Percentiles rank a stretch among this genome's conserved stretches.
These are phyloP conservation scores for Pythium vanterpoolii DNA, from an alignment of 352 stramenopile species.

Conservation along the genomic window DNA sequence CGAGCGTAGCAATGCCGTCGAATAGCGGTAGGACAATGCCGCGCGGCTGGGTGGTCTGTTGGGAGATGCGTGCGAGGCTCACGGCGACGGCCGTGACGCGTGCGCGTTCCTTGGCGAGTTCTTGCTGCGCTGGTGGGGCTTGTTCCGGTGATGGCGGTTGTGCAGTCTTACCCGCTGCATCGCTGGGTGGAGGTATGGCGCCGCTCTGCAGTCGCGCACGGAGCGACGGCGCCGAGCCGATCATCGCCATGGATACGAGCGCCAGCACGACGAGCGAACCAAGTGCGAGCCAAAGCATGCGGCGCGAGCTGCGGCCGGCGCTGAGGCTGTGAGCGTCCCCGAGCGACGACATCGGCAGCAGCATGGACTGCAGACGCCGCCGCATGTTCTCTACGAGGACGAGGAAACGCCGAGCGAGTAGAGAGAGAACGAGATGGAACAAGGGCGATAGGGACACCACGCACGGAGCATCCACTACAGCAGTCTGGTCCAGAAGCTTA, in stretches of 20 bases:
- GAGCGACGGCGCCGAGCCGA: neutral
- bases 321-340: neutral
- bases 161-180: neutral
- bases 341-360: neutral
- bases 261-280: slow-evolving; percentile 13
- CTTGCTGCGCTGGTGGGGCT: neutral
- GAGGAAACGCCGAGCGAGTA: neutral
- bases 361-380: slow-evolving; percentile 4
- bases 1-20: slow-evolving; percentile 51
- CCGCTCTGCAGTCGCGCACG: neutral
- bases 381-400: neutral
- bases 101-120: neutral
- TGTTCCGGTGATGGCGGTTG: neutral
- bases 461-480: neutral
- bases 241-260: slow-evolving; percentile 9
- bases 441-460: neutral
- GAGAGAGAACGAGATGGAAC: neutral
- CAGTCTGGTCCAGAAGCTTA: no score
- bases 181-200: neutral
- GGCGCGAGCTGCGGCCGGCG: neutral
- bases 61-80: slow-evolving; percentile 10
- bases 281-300: slow-evolving; percentile 8
- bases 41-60: slow-evolving; percentile 31
- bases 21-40: slow-evolving; percentile 68
- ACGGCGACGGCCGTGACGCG: slow-evolving; percentile 8